Base-by-base conservation (phyloP, 2,329 filamentous ascomycete genomes). In the Nakataea oryzae region DNA sequence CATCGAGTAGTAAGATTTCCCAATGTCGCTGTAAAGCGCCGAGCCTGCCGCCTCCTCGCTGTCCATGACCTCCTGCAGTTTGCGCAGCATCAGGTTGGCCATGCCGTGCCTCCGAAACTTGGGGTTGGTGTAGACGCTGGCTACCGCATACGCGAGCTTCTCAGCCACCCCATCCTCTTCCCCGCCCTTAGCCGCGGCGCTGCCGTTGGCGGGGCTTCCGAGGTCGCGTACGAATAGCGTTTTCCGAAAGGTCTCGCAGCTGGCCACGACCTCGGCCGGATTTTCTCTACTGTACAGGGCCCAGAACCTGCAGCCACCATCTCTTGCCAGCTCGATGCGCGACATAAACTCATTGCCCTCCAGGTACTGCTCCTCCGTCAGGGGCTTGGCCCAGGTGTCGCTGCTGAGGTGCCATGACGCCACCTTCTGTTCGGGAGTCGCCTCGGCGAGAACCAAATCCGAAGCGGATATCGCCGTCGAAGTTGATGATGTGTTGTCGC, bases 121-220 rank as follows among this genome's bases (percentile, higher is more conserved):
- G 7, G 70, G 68, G 57, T 71, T 70, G 8, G 75, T 77, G 65
- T 72, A 73, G 21, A 76, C 65, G 56, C 74, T 71, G 59, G 72
- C 70, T 57, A 77, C 69, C 59, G 69, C 65, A 62, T 70, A 72
- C n/a, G 69, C 71, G 21, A 66, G 66, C 57, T 66, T 69, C 12
- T 69, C 63, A 21, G 67, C 64, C 27, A 69, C 65, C 29, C 69
- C 67, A 62, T 56, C 59, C 64, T 54, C 29, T 6, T 47, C 41
- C 21, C 4, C 17, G 17, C 14, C 50, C 4, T 61, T 14, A 6
- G 50, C 21, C n/a, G 21, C 54, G 13, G 54, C 29, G 21, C 29
- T 58, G 27, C 56, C 56, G 56, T 58, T 58, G 3, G 28, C 7
- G 9, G 54, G 28, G 21, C n/a, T 4, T 21, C 3, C 29, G 17